These are phyloP conservation scores for Westerdykella aurantiaca DNA, from an alignment of 2,329 filamentous ascomycete genomes.

Conservation along the genomic window DNA sequence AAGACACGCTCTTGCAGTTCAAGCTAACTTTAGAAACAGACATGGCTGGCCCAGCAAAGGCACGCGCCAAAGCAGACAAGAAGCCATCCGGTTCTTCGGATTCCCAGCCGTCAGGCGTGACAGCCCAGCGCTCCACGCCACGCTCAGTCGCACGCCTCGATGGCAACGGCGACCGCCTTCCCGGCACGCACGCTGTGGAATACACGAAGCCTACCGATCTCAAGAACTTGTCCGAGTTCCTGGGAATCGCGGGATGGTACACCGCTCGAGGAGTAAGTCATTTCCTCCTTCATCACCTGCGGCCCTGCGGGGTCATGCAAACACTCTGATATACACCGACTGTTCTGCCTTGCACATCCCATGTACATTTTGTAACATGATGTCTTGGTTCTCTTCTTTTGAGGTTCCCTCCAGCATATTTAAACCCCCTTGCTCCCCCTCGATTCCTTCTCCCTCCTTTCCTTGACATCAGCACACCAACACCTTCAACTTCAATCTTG, in stretches of 20 bases:
- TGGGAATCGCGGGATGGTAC: slow-evolving; percentile 33
- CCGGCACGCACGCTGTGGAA: slow-evolving; percentile 6
- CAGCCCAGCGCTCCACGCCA: slow-evolving; percentile 21
- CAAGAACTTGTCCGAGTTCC: slow-evolving; percentile 34
- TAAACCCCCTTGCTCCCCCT: slow-evolving; percentile 7
- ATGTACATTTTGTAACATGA: too few species aligned
- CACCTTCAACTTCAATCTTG: not conserved
- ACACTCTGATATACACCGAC: not conserved
- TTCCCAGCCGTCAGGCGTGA: slow-evolving; percentile 20
- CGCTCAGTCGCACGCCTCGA: slow-evolving; percentile 29
- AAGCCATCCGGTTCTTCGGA: slow-evolving; percentile 21
- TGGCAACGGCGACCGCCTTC: slow-evolving; percentile 19
- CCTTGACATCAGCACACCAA: slow-evolving; percentile 1
- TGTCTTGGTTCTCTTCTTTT: too few species aligned
- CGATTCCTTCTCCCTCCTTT: slow-evolving; percentile 4
- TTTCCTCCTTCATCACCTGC: too few species aligned
- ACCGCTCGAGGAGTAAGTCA: slow-evolving; percentile 34
- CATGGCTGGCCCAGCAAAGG: slow-evolving; percentile 38
- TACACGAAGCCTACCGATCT: slow-evolving; percentile 25
- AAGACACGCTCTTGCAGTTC: not conserved
- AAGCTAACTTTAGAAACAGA: not conserved
- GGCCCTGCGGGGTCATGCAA: not conserved
- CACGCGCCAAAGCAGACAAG: slow-evolving; percentile 27
- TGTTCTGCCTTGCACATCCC: too few species aligned
- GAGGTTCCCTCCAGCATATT: not conserved